These are phyloP conservation scores for Penicillium sp. DNA, from an alignment of 2,329 filamentous ascomycete species.

Conservation along the genomic window DNA sequence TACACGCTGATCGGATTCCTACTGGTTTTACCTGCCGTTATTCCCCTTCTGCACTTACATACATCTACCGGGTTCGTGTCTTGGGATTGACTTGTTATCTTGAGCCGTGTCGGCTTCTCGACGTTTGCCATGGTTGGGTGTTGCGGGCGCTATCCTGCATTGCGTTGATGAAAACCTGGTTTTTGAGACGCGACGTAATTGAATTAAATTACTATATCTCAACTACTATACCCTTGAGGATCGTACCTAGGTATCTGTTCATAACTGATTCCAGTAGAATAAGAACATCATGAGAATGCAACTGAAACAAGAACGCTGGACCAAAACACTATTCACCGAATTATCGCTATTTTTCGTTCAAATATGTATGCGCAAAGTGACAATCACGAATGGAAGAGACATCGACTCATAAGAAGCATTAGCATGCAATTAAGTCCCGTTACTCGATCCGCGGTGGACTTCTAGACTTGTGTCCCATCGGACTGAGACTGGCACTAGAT, in stretches of 20 bases:
- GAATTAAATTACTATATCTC: background rate
- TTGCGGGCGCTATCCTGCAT: background rate
- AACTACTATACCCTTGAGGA: too few relatives aligned
- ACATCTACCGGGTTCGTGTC: conserved; percentile 11
- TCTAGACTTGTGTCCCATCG: conserved; percentile 23
- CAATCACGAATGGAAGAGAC: conserved; percentile 7
- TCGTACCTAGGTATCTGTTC: too few relatives aligned
- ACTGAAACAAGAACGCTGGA: too few relatives aligned
- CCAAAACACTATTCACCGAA: too few relatives aligned
- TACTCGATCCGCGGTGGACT: conserved; percentile 23
- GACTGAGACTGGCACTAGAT: conserved; percentile 17
- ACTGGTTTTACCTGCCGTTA: conserved; percentile 7
- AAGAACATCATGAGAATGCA: too few relatives aligned
- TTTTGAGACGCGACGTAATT: background rate
- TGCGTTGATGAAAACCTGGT: too few relatives aligned
- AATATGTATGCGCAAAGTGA: conserved; percentile 10
- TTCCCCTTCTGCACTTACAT: conserved; percentile 14
- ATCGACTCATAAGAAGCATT: conserved; percentile 14
- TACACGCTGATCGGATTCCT: conserved; percentile 13
- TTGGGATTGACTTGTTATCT: background rate
- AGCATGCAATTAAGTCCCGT: conserved; percentile 1
- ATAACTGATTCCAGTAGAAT: too few relatives aligned
- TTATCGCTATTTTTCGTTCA: too few relatives aligned
- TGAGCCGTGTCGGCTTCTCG: background rate
- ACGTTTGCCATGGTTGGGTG: background rate